Conservation (phyloP, 2,329 filamentous ascomycete species). For the Trichoderma oligosporum region DNA sequence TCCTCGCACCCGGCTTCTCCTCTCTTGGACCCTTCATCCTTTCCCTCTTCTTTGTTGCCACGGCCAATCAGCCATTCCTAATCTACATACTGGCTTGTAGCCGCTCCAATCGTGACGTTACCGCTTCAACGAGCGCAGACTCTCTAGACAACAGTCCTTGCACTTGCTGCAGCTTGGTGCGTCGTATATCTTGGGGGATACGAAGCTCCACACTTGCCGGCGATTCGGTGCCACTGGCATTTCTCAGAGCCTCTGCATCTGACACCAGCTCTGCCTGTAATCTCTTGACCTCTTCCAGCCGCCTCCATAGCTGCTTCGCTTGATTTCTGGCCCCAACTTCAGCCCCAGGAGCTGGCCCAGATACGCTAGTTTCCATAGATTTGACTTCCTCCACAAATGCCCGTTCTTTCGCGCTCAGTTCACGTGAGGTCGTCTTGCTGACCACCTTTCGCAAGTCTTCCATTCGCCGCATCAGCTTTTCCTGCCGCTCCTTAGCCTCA, state of each 20-base stretch:
- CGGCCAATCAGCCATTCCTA: background rate
- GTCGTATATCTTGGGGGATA: constrained; percentile 59
- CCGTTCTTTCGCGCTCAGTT: constrained; percentile 44
- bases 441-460: constrained; percentile 52
- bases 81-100: constrained; percentile 40
- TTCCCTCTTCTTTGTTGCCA: background rate
- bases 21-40: too few species aligned
- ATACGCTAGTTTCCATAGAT: constrained; percentile 52
- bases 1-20: too few species aligned
- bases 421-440: constrained; percentile 39
- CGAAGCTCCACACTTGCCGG: constrained; percentile 41
- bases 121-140: constrained; percentile 63
- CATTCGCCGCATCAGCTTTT: constrained; percentile 54
- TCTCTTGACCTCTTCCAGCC: constrained; percentile 54
- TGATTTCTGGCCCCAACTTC: constrained; percentile 35
- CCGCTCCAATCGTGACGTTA: constrained; percentile 58
- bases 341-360: constrained; percentile 31
- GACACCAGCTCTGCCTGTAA: constrained; percentile 51
- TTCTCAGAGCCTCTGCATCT: constrained; percentile 47
- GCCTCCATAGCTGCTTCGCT: constrained; percentile 51
- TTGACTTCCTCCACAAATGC: constrained; percentile 47
- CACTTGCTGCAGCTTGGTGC: constrained; percentile 61
- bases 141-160: constrained; percentile 62
- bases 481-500: constrained; percentile 52
- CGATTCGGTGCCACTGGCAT: constrained; percentile 25